A percentile compares a stretch with the other conserved stretches of the same genome.
Conservation (phyloP, 306 rosid genomes). For the Alnus rubra region DNA sequence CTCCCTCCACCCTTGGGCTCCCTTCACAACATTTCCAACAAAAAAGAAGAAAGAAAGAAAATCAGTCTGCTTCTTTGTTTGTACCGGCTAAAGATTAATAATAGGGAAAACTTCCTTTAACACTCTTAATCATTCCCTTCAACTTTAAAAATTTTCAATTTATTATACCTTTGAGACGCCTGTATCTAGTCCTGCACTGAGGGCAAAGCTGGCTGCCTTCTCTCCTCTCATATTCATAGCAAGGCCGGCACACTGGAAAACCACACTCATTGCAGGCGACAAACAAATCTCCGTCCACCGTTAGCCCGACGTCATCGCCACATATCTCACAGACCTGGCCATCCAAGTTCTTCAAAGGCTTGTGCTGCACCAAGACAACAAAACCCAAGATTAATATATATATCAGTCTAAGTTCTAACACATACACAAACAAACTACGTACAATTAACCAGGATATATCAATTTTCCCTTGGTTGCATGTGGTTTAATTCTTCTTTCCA, state of each 20-base stretch:
- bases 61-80: neutral
- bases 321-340: conserved; percentile 98
- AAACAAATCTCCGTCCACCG: conserved; percentile 90
- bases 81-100: too few species aligned
- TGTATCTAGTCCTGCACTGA: conserved; percentile 90
- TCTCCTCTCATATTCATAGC: conserved; percentile 91
- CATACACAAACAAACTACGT: neutral
- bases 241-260: conserved; percentile 89
- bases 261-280: conserved; percentile 98
- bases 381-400: neutral
- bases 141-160: too few species aligned
- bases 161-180: conserved; percentile 57
- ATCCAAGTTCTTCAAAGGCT: conserved; percentile 89
- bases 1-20: conserved; percentile 94
- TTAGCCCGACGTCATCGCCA: conserved; percentile 85
- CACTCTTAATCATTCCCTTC: too few species aligned
- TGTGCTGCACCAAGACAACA: conserved; percentile 55
- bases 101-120: too few species aligned
- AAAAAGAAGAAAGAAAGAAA: conserved; percentile 8
- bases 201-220: conserved; percentile 94
- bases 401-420: neutral
- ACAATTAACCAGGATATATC: neutral
- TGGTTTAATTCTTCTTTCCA: too few species aligned
- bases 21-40: conserved; percentile 44
- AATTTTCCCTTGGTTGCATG: neutral